Conservation (phyloP, 2,329 filamentous ascomycete species). For the Mycosphaerelloides madeirae region DNA sequence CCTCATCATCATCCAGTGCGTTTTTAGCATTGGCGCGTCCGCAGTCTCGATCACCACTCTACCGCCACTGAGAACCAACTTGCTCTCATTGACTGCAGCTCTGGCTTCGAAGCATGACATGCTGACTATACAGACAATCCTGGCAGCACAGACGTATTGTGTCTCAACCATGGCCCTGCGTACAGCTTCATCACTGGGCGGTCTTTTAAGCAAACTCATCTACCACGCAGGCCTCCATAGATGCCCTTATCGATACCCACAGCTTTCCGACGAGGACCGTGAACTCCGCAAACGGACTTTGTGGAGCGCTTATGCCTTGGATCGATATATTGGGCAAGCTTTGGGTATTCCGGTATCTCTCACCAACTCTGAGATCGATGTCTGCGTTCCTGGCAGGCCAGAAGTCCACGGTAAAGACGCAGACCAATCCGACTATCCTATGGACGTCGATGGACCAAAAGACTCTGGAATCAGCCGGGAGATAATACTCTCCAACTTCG, state of each 20-base stretch:
- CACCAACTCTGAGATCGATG: constrained; percentile 37
- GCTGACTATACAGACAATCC: constrained; percentile 45
- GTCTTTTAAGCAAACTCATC: constrained; percentile 44
- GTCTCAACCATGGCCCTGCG: constrained; percentile 47
- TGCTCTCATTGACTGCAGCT: constrained; percentile 36
- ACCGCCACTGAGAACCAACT: constrained; percentile 35
- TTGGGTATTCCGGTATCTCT: constrained; percentile 36
- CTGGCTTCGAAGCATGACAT: constrained; percentile 43
- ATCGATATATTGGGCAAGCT: constrained; percentile 35
- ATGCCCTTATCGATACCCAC: constrained; percentile 47
- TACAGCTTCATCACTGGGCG: constrained; percentile 47
- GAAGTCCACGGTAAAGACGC: constrained; percentile 24
- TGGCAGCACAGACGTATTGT: constrained; percentile 48
- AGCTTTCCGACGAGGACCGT: constrained; percentile 22
- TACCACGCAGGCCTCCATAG: constrained; percentile 50
- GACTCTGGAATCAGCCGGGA: constrained; percentile 10
- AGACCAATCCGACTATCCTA: not conserved
- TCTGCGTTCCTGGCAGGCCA: constrained; percentile 32
- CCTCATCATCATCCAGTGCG: constrained; percentile 45
- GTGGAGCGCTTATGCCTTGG: constrained; percentile 39
- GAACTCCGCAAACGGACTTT: constrained; percentile 40
- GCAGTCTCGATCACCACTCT: constrained; percentile 29
- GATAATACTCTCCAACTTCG: constrained; percentile 21
- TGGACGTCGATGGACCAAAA: not conserved
- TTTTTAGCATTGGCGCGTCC: constrained; percentile 46